A percentile compares a stretch with the other conserved stretches of the same genome.
phyloP scores from a whole-genome alignment of 441 rosid genomes.

The Hura crepitans region DNA sequence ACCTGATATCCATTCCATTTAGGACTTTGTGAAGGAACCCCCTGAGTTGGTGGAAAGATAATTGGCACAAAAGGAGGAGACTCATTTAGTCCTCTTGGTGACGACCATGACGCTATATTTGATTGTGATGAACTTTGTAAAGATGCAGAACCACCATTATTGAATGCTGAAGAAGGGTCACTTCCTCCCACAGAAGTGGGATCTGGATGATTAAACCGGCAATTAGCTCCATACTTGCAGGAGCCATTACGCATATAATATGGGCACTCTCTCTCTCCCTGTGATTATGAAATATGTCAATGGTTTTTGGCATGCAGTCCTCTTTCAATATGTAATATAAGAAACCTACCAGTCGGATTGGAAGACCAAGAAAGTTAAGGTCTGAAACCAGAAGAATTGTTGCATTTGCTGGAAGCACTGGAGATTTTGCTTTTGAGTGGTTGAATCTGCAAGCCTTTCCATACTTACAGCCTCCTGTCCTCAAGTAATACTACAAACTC shows the following conservation, averaged over 20 bases:
- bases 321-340: neutral
- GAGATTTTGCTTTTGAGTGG: slow-evolving; percentile 50
- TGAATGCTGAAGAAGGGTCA: slow-evolving; percentile 45
- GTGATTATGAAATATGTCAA: slow-evolving; percentile 19
- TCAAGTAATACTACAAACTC: slow-evolving; percentile 77
- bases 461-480: slow-evolving; percentile 91
- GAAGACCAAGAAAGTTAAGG: slow-evolving; percentile 87
- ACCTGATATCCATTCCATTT: slow-evolving; percentile 94
- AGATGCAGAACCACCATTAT: slow-evolving; percentile 54
- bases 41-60: slow-evolving; percentile 56
- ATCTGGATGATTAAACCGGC: slow-evolving; percentile 92
- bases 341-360: slow-evolving; percentile 60
- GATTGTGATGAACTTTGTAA: slow-evolving; percentile 44
- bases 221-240: slow-evolving; percentile 79
- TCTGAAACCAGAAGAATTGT: slow-evolving; percentile 35
- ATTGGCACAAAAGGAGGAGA: slow-evolving; percentile 49
- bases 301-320: slow-evolving; percentile 15
- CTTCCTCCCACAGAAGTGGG: slow-evolving; percentile 51
- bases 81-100: slow-evolving; percentile 54
- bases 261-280: slow-evolving; percentile 85
- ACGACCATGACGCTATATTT: slow-evolving; percentile 57
- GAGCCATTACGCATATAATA: slow-evolving; percentile 94
- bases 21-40: slow-evolving; percentile 45
- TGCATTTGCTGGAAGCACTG: slow-evolving; percentile 33
- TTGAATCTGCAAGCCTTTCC: slow-evolving; percentile 82